Percentiles rank a stretch among this genome's conserved stretches.
Evolutionary conservation across 495 filamentous ascomycete species (phyloP).

Genomic region (Hyphodiscus hymeniophilus): DNA sequence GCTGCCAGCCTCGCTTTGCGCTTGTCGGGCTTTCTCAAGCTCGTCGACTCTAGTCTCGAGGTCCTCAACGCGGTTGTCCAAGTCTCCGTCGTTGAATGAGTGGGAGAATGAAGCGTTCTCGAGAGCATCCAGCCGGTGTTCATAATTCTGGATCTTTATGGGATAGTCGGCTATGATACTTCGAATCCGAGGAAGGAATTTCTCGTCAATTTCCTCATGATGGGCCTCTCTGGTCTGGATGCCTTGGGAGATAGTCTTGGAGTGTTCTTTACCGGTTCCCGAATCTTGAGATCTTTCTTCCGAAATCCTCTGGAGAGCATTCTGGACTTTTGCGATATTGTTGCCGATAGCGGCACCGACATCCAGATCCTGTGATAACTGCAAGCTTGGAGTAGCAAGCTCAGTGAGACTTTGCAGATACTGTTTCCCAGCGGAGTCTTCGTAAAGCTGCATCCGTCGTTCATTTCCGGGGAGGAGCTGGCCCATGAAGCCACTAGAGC

Average conservation of each 20-base stretch:
- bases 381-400: conserved; percentile 15
- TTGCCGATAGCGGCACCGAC: conserved; percentile 10
- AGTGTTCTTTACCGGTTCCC: too few species aligned
- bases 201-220: conserved; percentile 1
- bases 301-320: conserved; percentile 11
- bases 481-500: neutral
- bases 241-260: neutral
- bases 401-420: conserved; percentile 21
- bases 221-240: neutral
- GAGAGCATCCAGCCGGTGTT: conserved; percentile 47
- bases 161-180: conserved; percentile 13
- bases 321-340: conserved; percentile 12
- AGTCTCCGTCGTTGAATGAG: conserved; percentile 46
- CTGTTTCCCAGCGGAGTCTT: conserved; percentile 14
- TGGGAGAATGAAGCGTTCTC: conserved; percentile 54
- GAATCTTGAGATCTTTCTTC: conserved; percentile 3
- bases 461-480: neutral
- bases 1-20: conserved; percentile 36
- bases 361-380: conserved; percentile 11
- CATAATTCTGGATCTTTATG: conserved; percentile 27
- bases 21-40: conserved; percentile 38
- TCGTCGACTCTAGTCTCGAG: conserved; percentile 54
- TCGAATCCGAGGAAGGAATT: conserved; percentile 10
- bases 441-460: conserved; percentile 17
- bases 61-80: conserved; percentile 50